Conservation (phyloP, 345 rosid species). For the Triadica sebifera region DNA sequence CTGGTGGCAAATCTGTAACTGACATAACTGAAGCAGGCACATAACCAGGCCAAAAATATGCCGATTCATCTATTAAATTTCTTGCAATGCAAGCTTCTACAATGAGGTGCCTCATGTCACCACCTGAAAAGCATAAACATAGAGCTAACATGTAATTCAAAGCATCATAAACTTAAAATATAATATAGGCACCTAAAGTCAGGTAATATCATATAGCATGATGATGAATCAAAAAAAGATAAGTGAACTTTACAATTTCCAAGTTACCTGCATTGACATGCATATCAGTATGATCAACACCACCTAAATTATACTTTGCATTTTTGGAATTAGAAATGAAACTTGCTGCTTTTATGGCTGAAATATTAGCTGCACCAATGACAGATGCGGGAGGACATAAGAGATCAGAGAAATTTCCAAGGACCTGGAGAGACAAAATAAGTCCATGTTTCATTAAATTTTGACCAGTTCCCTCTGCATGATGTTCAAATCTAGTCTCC, state of each 20-base stretch:
- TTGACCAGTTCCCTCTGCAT: slow-evolving; percentile 22
- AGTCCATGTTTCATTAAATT: slow-evolving; percentile 38
- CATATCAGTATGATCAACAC: slow-evolving; percentile 21
- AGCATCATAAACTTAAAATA: background rate
- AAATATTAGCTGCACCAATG: slow-evolving; percentile 43
- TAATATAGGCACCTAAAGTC: background rate
- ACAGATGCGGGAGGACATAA: slow-evolving; percentile 53
- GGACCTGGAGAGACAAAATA: slow-evolving; percentile 49
- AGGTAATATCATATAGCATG: background rate
- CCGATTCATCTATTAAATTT: slow-evolving; percentile 55
- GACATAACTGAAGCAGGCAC: slow-evolving; percentile 41
- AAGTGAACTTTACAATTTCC: slow-evolving; percentile 6
- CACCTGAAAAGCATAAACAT: slow-evolving; percentile 39
- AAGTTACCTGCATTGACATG: slow-evolving; percentile 37
- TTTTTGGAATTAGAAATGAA: slow-evolving; percentile 37
- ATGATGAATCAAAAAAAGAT: background rate
- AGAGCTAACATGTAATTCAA: slow-evolving; percentile 4
- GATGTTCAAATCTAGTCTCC: slow-evolving; percentile 28
- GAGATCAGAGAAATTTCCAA: slow-evolving; percentile 55
- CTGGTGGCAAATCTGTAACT: slow-evolving; percentile 32
- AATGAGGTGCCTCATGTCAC: slow-evolving; percentile 65
- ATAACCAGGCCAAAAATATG: slow-evolving; percentile 62
- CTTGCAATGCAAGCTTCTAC: slow-evolving; percentile 75
- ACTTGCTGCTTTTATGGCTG: slow-evolving; percentile 53
- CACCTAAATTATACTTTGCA: slow-evolving; percentile 24